These are phyloP conservation scores for Eimeria tenella DNA, from an alignment of 169 alveolate species.

Conservation along the genomic window DNA sequence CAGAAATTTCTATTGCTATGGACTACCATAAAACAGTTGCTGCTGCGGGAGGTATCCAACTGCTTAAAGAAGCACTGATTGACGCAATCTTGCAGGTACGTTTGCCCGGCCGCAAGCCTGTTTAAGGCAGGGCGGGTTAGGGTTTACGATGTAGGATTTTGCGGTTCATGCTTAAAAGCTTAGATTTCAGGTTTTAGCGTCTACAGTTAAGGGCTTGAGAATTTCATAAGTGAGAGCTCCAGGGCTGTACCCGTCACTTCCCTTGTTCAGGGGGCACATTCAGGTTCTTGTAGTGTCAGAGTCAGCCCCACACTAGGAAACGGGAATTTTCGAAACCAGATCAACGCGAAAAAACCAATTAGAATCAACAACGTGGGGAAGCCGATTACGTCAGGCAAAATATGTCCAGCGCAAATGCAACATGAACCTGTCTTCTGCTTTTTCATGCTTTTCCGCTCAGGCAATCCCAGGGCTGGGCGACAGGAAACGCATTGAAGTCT, in stretches of 20 bases:
- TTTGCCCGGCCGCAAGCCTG: neutral
- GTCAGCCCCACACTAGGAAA: too few species aligned
- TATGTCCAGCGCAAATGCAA: neutral
- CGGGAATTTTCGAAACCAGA: too few species aligned
- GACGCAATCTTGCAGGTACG: conserved; percentile 69
- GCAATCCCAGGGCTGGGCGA: conserved; percentile 56
- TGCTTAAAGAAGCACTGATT: conserved; percentile 41
- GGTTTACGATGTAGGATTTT: neutral
- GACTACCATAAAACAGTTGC: conserved; percentile 55
- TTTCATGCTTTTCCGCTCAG: conserved; percentile 1
- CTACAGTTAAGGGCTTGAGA: neutral
- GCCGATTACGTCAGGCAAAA: neutral
- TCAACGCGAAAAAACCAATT: too few species aligned
- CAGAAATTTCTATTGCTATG: conserved; percentile 58
- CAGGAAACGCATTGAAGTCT: conserved; percentile 43
- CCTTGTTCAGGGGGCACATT: too few species aligned
- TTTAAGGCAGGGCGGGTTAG: neutral
- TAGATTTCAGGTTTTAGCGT: too few species aligned
- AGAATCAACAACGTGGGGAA: too few species aligned
- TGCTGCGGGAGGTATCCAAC: conserved; percentile 53
- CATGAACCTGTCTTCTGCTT: too few species aligned
- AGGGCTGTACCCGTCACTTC: too few species aligned
- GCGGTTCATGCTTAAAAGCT: neutral
- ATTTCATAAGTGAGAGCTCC: too few species aligned
- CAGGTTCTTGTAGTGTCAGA: too few species aligned